phyloP scores from a whole-genome alignment of 2,329 filamentous ascomycete species.

The Aspergillus calidoustus region DNA sequence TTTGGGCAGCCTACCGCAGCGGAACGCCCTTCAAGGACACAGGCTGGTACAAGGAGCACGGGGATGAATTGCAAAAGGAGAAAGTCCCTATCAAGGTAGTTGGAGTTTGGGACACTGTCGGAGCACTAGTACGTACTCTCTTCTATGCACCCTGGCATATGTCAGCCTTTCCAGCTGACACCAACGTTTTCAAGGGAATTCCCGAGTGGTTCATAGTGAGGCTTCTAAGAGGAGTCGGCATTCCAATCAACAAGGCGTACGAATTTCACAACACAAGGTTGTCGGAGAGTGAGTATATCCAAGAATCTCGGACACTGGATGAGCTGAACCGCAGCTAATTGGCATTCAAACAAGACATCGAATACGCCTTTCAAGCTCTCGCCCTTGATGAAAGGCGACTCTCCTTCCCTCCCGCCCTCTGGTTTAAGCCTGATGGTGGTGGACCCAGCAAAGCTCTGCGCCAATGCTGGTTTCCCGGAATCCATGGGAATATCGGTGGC shows the following conservation, averaged over 20 bases:
- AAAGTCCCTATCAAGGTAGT: background rate
- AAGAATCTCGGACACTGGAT: background rate
- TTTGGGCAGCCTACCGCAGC: no score
- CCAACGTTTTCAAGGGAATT: background rate
- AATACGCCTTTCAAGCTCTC: slow-evolving; percentile 1
- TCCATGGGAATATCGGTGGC: background rate
- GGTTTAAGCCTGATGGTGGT: background rate
- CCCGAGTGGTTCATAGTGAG: background rate
- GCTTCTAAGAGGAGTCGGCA: background rate
- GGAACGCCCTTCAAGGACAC: no score
- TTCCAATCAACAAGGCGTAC: slow-evolving; percentile 1
- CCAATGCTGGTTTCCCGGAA: background rate
- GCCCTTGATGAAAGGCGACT: background rate
- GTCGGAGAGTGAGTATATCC: background rate
- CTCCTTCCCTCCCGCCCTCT: background rate
- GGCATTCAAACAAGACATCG: background rate
- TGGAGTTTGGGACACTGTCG: slow-evolving; percentile 2
- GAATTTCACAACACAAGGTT: background rate
- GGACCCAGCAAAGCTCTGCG: background rate
- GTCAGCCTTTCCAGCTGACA: background rate
- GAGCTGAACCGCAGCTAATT: background rate
- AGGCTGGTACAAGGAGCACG: background rate
- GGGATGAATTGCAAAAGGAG: background rate
- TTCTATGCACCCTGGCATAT: background rate
- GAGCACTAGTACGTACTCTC: background rate